Base-by-base conservation (phyloP, 2,329 filamentous ascomycete genomes). In the Colletotrichum lupini region DNA sequence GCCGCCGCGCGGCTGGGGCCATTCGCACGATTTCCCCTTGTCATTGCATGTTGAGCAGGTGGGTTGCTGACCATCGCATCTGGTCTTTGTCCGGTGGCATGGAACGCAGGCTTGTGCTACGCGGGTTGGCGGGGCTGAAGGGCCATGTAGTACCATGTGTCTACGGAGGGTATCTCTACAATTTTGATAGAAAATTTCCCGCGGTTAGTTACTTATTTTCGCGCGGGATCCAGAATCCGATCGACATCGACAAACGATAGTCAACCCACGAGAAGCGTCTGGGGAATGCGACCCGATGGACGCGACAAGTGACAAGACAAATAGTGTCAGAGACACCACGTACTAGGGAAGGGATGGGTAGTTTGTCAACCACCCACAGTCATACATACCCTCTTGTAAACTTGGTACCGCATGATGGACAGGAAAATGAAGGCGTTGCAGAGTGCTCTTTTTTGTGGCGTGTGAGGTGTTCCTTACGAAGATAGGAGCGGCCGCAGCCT, bases 401-500 rank as follows among this genome's bases (percentile, higher is more conserved):
- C 16, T 61, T 70, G 2, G 66, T 70, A 22, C 35, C 55, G 6
- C 70, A 73, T 57, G 67, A 65, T 19, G 70, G 60, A 28, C 70
- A 73, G 12, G 35, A 28, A n/a, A 73, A 73, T 4, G 70, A 66
- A 30, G 59, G 60, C 7, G 56, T 42, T 11, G 58, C 14, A 7
- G 58, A 22, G n/a, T 72, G 69, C 26, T 72, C 69, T 55, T 69
- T 72, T 35, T 64, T 69, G 30, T 72, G 69, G 14, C 69, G 69
- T n/a, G 69, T 72, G 30, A 72, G 69, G 52, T 72, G 69, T 32
- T 68, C 65, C 35, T 72, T 72, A 32, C 65, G 69, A 14, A 68
- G n/a, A 60, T 72, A 72, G 30, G 69, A 72, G 59, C 69, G 65
- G 69, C 69, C 65, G 53, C 69, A 72, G 65, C 69, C 65, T 24